Evolutionary conservation across 345 rosid species (phyloP), one percentile per base, ranked within the genome.

Genomic region (Eucalyptus rudis): DNA sequence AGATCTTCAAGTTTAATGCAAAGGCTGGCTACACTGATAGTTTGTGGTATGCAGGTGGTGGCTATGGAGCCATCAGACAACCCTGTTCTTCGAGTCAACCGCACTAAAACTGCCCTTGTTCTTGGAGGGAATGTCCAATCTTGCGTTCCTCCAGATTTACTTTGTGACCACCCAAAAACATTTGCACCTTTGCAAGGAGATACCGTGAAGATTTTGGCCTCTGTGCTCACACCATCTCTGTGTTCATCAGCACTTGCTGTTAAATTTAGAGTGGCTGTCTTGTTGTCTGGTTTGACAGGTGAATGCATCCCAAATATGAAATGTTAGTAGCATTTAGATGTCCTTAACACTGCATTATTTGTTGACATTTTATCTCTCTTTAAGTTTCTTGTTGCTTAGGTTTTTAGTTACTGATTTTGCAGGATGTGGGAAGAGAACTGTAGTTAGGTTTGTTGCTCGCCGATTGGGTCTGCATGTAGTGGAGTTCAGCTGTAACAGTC

Each of bases 341-440:
- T 76, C 47, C 84, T 76, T 76, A 40, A 40, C 47, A 40, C 47
- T 76, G 47, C 47, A 76, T 76, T 76, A 44, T 40, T 40, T 76
- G 27, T 36, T 76, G 84, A 76, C 84, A 40, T 11, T 20, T 40
- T 20, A 76, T 76, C 27, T 76, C 15, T 76, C 47, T 76, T 76
- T 76, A 43, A 76, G 47, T 76, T 71, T 71, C 47, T 76, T 76
- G 84, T 76, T 20, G 47, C 84, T 76, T 76, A 76, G 47, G 84
- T 11, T 71, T 71, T 87, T 58, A 13, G 90, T 91, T 80, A 83
- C 66, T 86, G 88, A 45, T 52, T 89, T 62, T 52, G 51, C 92
- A 98, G 99, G 99, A 68, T 95, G 96, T 88, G 98, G 99, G 89
- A 98, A 97, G 96, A 95, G 94, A 93, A 96, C 98, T 45, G 96